Percentiles rank a stretch among this genome's conserved stretches.
These are phyloP conservation scores for Yamadazyma sp. DNA, from an alignment of 1,139 yeast species.

Conservation along the genomic window DNA sequence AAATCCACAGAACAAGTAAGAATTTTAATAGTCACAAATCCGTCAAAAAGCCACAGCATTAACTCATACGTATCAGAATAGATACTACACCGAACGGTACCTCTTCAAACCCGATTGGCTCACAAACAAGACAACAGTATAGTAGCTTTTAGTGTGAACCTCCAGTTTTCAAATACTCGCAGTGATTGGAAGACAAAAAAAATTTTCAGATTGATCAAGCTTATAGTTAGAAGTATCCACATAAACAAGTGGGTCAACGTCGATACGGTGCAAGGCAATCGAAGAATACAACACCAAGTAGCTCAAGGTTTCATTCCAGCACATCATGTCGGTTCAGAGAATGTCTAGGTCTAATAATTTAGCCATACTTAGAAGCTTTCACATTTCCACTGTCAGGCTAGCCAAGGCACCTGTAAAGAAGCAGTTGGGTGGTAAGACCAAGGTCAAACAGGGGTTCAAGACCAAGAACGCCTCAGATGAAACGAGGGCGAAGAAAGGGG, in stretches of 20 bases:
- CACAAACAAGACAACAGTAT: too few relatives aligned
- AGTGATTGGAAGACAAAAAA: background rate
- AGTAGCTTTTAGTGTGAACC: too few relatives aligned
- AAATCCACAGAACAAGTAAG: too few relatives aligned
- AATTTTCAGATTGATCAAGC: background rate
- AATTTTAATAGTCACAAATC: too few relatives aligned
- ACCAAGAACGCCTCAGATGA: slow-evolving; percentile 17
- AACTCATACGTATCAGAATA: too few relatives aligned
- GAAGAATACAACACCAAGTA: background rate
- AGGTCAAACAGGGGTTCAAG: slow-evolving; percentile 28
- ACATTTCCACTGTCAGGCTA: slow-evolving; percentile 10
- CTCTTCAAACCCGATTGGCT: too few relatives aligned
- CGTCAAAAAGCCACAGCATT: too few relatives aligned
- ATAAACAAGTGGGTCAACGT: background rate
- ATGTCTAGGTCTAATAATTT: background rate
- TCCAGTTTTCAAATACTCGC: background rate
- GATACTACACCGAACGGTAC: too few relatives aligned
- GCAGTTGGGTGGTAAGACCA: slow-evolving; percentile 25
- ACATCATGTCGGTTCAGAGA: slow-evolving; percentile 2
- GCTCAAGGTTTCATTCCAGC: background rate
- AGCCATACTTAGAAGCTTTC: slow-evolving; percentile 2
- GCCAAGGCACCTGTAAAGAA: slow-evolving; percentile 19
- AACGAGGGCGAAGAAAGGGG: slow-evolving; percentile 35
- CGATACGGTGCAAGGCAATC: background rate
- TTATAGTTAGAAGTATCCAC: background rate